Percentiles rank a stretch among this genome's conserved stretches.
phyloP scores from a whole-genome alignment of 495 filamentous ascomycete genomes.

The Aspergillus ellipticus region DNA sequence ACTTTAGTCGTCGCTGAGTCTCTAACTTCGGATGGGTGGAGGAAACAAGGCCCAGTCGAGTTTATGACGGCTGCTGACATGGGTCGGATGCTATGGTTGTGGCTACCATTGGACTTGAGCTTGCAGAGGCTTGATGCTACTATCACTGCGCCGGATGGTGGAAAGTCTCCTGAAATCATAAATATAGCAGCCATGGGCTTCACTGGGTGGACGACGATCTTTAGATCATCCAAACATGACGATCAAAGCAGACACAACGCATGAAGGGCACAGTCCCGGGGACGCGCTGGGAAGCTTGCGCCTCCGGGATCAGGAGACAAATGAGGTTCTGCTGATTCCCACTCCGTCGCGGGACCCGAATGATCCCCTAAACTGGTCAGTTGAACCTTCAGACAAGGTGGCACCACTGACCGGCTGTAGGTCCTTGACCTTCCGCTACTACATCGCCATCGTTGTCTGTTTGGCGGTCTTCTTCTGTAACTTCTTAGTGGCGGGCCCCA shows the following conservation, averaged over 20 bases:
- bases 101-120: no score
- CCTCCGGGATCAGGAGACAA: constrained; percentile 46
- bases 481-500: constrained; percentile 52
- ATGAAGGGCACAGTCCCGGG: not conserved
- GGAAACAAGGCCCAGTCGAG: not conserved
- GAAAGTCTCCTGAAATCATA: no score
- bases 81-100: no score
- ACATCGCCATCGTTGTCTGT: constrained; percentile 46
- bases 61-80: no score
- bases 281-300: constrained; percentile 42
- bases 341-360: constrained; percentile 25
- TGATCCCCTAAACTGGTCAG: constrained; percentile 35
- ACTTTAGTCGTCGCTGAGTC: not conserved
- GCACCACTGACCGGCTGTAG: constrained; percentile 19
- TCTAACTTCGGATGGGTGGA: not conserved
- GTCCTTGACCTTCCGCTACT: constrained; percentile 44
- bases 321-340: constrained; percentile 29
- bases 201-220: no score
- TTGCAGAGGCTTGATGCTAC: no score
- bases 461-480: constrained; percentile 54
- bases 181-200: no score
- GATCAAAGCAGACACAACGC: not conserved
- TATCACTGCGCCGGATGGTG: no score
- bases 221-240: no score
- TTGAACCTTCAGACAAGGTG: constrained; percentile 31